Conservation (phyloP, 2,329 filamentous ascomycete species). For the Pseudocercospora macadamiae region DNA sequence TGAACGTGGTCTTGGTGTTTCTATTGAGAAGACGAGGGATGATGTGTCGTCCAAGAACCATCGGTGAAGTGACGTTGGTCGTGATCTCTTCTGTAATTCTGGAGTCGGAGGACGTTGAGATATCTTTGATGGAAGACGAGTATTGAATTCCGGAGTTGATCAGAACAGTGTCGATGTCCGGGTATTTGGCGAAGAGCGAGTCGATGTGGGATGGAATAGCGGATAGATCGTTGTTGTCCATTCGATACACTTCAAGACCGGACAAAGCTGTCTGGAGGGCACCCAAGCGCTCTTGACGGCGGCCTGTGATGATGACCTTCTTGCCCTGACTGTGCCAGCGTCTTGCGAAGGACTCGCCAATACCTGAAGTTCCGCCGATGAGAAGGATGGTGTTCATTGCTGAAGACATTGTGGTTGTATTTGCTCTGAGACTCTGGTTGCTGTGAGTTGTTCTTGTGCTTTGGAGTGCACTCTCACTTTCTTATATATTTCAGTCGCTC, state of each 20-base stretch:
- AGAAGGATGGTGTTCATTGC: conserved; percentile 43
- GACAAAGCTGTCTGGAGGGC: conserved; percentile 37
- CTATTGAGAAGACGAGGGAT: conserved; percentile 19
- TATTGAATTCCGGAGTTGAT: conserved; percentile 17
- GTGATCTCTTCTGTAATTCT: conserved; percentile 17
- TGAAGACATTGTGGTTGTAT: conserved; percentile 11
- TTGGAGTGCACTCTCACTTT: background rate
- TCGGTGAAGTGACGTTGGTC: conserved; percentile 21
- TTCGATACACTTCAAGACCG: conserved; percentile 13
- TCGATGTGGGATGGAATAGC: conserved; percentile 13
- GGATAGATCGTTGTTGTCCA: conserved; percentile 19
- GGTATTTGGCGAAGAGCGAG: conserved; percentile 12
- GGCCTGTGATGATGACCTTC: conserved; percentile 52
- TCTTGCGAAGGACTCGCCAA: conserved; percentile 52
- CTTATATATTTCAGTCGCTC: background rate
- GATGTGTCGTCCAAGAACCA: conserved; percentile 24
- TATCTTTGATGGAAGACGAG: conserved; percentile 9
- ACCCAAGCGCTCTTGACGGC: conserved; percentile 55
- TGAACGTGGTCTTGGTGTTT: conserved; percentile 12
- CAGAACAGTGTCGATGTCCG: conserved; percentile 24
- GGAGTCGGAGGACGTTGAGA: conserved; percentile 3
- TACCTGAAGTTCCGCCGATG: conserved; percentile 55
- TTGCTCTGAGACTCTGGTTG: background rate
- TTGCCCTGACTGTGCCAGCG: conserved; percentile 51
- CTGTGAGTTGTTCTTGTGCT: background rate